Evolutionary conservation across 2,329 filamentous ascomycete genomes (phyloP), one percentile per base, ranked within the genome.

Genomic region (Metarhizium sp.): DNA sequence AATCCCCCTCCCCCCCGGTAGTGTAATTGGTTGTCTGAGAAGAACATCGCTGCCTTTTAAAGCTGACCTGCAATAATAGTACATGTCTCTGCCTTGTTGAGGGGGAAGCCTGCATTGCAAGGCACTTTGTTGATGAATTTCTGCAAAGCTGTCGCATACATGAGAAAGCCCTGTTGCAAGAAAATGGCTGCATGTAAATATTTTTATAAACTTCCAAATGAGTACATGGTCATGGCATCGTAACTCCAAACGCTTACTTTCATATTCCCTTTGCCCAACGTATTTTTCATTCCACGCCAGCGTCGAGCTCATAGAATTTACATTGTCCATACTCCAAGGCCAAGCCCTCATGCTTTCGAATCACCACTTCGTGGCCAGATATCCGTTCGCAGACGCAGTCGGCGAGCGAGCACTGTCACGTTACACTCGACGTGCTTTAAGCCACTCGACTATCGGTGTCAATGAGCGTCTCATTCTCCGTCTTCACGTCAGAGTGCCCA

Each of bases 401-500:
- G 38, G 14, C 11, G 10, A 40, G 13, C 38, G 38, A 40, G 13
- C 38, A 11, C 13, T 16, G 2, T 16, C 38, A 40, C 8, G 5
- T 8, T 40, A 11, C 10, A 34, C 32, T 34, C 32, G 32, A 11
- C 10, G 32, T 11, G 32, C 6, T 34, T 13, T 16, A 40, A 40
- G 11, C 38, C 38, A 16, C 38, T 13, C 38, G 13, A 40, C 38
- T 36, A 8, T 36, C 8, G 13, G 7, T 36, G 38, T 13, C 38
- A 40, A 40, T 16, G 38, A 16, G 11, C 38, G 14, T 40, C 18
- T 45, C 42, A 20, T n/a, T 20, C 11, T 45, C 38, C 38, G 16
- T 7, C 25, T 25, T 30, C 65, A 89, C 50, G 85, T 90, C 60
- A 89, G 71, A 53, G 85, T 88, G 53, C 79, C 79, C 70, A 90